Base-by-base conservation (phyloP, 768 basidiomycete species). In the Phylloporus arenicola region DNA sequence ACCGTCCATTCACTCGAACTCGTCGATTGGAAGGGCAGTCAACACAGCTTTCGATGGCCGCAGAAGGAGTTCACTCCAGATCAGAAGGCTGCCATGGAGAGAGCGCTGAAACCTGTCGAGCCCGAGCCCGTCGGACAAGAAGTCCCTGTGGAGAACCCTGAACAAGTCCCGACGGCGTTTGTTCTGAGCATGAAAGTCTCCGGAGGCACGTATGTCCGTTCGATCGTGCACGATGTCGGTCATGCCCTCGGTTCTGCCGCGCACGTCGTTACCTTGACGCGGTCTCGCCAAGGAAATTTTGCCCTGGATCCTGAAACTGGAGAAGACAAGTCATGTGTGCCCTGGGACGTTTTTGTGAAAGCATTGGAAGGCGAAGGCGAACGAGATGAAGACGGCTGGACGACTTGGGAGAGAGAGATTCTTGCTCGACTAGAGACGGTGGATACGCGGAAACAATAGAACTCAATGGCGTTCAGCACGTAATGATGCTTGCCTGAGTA, bases 161-260 rank as follows among this genome's bases (percentile, higher is more conserved):
- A 76, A 47, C 59, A 60, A 34, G 60, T 67, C 4, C 89, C 94
- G 1, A 78, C 84, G 1, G 86, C 86, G 19, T 96, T 98, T 67
- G 84, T 86, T 9, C 73, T 99, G 55, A 80, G 79, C 48, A 95
- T 99, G 93, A 86, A 77, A 54, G 96, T 98, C 6, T 94, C 93
- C 9, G 88, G 90, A 24, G 96, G 96, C 35, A 98, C 96, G 13
- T 99, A 99, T 61, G 94, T 99, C 47, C 86, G 96, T 44, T 93
- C 88, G 1, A 86, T 99, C 57, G 86, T 94, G 38, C 92, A 98
- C 65, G 96, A 99, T 65, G 76, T 99, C 8, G 92, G 87, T 14
- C 82, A 82, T 54, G 79, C 83, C 2, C 64, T 99, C 17, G 90
- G 84, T 2, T 90, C 88, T 22, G 90, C 90, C 5, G 96, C 92